A percentile compares a stretch with the other conserved stretches of the same genome.
Evolutionary conservation across 176 grass and related monocot species (phyloP).

Genomic region (Oryza meyeriana): DNA sequence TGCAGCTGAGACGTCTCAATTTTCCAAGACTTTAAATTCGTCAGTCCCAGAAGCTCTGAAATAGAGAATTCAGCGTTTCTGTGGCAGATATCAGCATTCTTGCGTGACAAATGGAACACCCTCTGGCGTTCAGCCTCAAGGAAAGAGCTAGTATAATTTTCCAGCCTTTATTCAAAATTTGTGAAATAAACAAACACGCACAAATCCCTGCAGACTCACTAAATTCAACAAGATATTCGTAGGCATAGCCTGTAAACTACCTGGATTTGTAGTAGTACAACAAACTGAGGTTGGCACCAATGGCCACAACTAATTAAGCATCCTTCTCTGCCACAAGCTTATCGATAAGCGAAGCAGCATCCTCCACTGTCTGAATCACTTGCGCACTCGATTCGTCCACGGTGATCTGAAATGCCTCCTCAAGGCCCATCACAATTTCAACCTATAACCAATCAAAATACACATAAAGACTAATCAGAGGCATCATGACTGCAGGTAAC

Average conservation of each 20-base stretch:
- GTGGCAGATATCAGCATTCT: background rate
- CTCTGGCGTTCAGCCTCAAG: background rate
- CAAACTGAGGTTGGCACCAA: background rate
- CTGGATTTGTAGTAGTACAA: background rate
- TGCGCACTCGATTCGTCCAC: constrained; percentile 66
- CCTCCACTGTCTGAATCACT: constrained; percentile 53
- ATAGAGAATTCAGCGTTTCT: background rate
- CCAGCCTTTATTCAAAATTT: constrained; percentile 25
- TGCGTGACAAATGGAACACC: background rate
- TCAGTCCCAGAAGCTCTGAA: background rate
- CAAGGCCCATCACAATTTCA: constrained; percentile 75
- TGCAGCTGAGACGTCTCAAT: background rate
- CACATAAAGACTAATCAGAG: background rate
- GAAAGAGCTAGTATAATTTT: background rate
- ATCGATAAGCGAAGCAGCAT: constrained; percentile 68
- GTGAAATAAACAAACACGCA: background rate
- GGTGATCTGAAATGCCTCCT: constrained; percentile 70
- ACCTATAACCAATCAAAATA: constrained; percentile 37
- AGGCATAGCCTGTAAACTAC: background rate
- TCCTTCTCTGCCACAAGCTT: constrained; percentile 50
- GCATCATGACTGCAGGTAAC: background rate
- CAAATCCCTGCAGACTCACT: background rate
- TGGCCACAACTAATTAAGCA: background rate
- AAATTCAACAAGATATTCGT: constrained; percentile 20
- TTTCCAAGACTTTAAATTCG: background rate